Conservation (phyloP, 225 moss, liverwort and hornwort species). For the Sphagnum contortum region DNA sequence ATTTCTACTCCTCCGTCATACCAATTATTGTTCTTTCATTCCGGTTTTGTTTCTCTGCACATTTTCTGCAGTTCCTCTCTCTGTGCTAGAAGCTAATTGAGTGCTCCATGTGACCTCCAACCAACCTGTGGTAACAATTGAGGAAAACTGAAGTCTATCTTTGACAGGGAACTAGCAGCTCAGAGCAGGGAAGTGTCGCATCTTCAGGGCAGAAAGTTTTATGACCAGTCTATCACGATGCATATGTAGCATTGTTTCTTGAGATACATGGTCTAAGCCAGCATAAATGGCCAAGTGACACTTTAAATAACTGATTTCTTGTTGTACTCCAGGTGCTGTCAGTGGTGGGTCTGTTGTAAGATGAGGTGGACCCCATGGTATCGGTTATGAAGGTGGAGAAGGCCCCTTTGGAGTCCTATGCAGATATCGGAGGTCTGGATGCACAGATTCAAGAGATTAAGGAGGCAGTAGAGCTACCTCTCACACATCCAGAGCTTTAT, state of each 20-base stretch:
- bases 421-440: constrained; percentile 97
- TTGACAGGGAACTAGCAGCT: too few species aligned
- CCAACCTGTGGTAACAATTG: neutral
- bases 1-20: too few species aligned
- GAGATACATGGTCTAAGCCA: constrained; percentile 1
- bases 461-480: constrained; percentile 92
- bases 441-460: constrained; percentile 98
- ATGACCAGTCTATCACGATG: neutral
- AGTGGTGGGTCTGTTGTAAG: constrained; percentile 87
- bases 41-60: too few species aligned
- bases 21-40: too few species aligned
- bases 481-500: constrained; percentile 96
- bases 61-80: too few species aligned
- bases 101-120: neutral
- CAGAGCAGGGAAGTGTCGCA: too few species aligned
- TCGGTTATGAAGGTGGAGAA: constrained; percentile 99
- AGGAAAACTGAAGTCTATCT: neutral
- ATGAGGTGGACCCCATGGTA: constrained; percentile 98
- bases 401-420: constrained; percentile 94
- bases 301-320: neutral
- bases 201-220: too few species aligned
- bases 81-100: neutral
- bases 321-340: constrained; percentile 61
- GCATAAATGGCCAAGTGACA: neutral
- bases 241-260: neutral